These are phyloP conservation scores for Mycena crocata DNA, from an alignment of 768 basidiomycete species.

Conservation along the genomic window DNA sequence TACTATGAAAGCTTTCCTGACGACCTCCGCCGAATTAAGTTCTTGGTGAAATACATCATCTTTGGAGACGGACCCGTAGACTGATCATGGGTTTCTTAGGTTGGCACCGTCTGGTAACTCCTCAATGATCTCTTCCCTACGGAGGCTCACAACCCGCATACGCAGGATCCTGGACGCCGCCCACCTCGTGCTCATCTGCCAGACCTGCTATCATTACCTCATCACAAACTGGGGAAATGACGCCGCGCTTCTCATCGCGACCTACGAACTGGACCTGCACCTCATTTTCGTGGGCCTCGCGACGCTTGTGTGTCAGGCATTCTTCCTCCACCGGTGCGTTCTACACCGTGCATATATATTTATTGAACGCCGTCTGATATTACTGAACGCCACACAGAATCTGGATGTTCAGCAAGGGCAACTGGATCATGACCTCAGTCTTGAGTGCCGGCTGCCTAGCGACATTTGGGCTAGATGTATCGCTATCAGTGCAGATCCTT, in stretches of 20 bases:
- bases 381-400: conserved; percentile 3
- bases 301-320: conserved; percentile 22
- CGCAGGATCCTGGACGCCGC: conserved; percentile 23
- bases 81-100: background rate
- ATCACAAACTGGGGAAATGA: conserved; percentile 25
- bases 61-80: background rate
- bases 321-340: conserved; percentile 25
- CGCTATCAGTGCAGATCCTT: conserved; percentile 12
- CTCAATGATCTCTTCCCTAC: background rate
- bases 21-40: background rate
- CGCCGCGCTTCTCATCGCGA: conserved; percentile 8
- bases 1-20: conserved; percentile 24
- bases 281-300: conserved; percentile 24
- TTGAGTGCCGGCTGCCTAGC: conserved; percentile 10
- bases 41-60: background rate
- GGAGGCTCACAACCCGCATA: background rate
- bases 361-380: background rate
- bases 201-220: conserved; percentile 31
- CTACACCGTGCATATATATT: background rate
- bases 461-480: conserved; percentile 1
- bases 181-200: conserved; percentile 31
- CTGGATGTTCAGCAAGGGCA: conserved; percentile 24
- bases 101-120: conserved; percentile 17
- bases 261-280: conserved; percentile 17
- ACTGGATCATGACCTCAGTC: conserved; percentile 10